These are phyloP conservation scores for Hirschioporus abietinus DNA, from an alignment of 768 basidiomycete genomes.

Conservation along the genomic window DNA sequence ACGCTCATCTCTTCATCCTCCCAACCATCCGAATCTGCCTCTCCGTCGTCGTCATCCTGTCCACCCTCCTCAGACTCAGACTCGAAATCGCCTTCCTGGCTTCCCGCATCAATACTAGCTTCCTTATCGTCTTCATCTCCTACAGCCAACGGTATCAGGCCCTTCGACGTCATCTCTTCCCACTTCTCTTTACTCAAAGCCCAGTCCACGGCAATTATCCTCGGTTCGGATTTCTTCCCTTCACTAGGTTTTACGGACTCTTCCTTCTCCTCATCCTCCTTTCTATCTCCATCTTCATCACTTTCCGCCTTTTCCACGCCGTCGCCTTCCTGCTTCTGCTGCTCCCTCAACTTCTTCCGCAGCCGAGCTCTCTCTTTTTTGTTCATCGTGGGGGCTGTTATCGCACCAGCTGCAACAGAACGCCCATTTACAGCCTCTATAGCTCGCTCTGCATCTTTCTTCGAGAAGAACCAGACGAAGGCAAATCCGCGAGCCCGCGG, in stretches of 20 bases:
- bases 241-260: conserved; percentile 29
- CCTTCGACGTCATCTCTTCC: conserved; percentile 69
- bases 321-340: conserved; percentile 46
- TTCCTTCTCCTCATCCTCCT: conserved; percentile 28
- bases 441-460: conserved; percentile 79
- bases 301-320: conserved; percentile 28
- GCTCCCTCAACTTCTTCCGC: conserved; percentile 52
- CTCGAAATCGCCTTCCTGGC: conserved; percentile 39
- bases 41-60: conserved; percentile 34
- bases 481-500: conserved; percentile 74
- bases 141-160: neutral
- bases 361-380: conserved; percentile 1
- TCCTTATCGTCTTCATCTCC: conserved; percentile 18
- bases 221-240: conserved; percentile 36
- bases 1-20: conserved; percentile 25
- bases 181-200: conserved; percentile 92
- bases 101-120: conserved; percentile 35
- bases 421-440: conserved; percentile 77
- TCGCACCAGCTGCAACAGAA: conserved; percentile 50
- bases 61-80: conserved; percentile 21
- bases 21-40: conserved; percentile 22
- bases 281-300: conserved; percentile 15
- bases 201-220: conserved; percentile 92
- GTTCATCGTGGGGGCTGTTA: conserved; percentile 12
- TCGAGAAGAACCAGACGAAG: conserved; percentile 90